Conservation (phyloP, 495 filamentous ascomycete species). For the Recurvomyces mirabilis region DNA sequence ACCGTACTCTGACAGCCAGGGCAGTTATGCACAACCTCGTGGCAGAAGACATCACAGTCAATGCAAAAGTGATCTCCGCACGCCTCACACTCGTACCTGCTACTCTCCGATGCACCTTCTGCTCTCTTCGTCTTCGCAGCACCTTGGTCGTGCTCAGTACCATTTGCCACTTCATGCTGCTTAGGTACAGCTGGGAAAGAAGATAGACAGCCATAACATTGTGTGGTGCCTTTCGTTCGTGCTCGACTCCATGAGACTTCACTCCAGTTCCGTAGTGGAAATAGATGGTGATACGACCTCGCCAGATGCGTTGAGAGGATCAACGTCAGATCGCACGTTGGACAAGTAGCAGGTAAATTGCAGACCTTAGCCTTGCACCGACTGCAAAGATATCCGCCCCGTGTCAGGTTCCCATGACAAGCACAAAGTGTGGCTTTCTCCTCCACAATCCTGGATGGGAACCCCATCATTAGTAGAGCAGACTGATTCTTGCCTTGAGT, state of each 20-base stretch:
- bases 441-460: constrained; percentile 83
- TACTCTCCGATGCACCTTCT: constrained; percentile 70
- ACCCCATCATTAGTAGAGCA: constrained; percentile 93
- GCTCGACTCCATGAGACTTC: constrained; percentile 78
- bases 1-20: constrained; percentile 70
- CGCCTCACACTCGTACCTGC: constrained; percentile 73
- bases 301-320: constrained; percentile 94
- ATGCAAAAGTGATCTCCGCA: constrained; percentile 91
- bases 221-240: constrained; percentile 29
- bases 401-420: constrained; percentile 73
- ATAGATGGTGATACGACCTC: constrained; percentile 89
- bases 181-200: constrained; percentile 39
- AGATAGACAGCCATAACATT: constrained; percentile 45
- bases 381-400: constrained; percentile 86
- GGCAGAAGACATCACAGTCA: constrained; percentile 90
- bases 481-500: constrained; percentile 50
- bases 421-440: constrained; percentile 68
- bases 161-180: constrained; percentile 21
- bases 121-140: constrained; percentile 27
- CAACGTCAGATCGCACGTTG: constrained; percentile 81
- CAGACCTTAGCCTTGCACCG: constrained; percentile 85
- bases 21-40: constrained; percentile 90
- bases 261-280: constrained; percentile 80
- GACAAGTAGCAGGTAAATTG: constrained; percentile 81
- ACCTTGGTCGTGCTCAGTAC: constrained; percentile 4